Conservation (phyloP, 2,329 filamentous ascomycete species). For the Sporothrix protearum region DNA sequence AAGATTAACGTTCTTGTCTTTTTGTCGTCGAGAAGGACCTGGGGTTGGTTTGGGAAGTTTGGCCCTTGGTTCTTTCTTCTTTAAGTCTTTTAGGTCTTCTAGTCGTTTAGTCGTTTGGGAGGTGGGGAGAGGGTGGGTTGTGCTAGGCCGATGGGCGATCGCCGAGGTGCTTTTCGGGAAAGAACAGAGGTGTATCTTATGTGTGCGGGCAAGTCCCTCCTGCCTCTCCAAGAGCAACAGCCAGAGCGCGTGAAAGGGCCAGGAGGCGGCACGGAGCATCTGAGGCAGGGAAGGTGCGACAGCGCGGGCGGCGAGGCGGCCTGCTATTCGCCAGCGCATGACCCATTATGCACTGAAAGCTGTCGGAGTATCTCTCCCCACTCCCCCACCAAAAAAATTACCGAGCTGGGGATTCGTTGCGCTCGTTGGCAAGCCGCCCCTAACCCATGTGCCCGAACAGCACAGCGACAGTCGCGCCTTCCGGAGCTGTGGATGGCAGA, state of each 20-base stretch:
- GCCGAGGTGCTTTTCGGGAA: constrained; percentile 30
- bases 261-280: too few species aligned
- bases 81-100: background rate
- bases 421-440: background rate
- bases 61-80: constrained; percentile 16
- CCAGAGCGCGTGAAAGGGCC: constrained; percentile 9
- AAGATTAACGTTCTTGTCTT: constrained; percentile 10
- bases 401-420: constrained; percentile 6
- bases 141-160: constrained; percentile 20
- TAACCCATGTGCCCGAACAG: constrained; percentile 19
- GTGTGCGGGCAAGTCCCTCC: constrained; percentile 8
- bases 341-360: background rate
- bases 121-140: background rate
- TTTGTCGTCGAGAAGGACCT: constrained; percentile 8
- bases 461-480: background rate
- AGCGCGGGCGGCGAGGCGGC: background rate
- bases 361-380: too few species aligned
- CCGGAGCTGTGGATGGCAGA: background rate
- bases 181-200: background rate
- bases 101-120: background rate
- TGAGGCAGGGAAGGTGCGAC: background rate
- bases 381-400: constrained; percentile 15
- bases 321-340: background rate
- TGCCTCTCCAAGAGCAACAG: background rate
- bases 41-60: constrained; percentile 16